Evolutionary conservation across 2,329 filamentous ascomycete species (phyloP).

Genomic region (Fusarium oligoseptatum): DNA sequence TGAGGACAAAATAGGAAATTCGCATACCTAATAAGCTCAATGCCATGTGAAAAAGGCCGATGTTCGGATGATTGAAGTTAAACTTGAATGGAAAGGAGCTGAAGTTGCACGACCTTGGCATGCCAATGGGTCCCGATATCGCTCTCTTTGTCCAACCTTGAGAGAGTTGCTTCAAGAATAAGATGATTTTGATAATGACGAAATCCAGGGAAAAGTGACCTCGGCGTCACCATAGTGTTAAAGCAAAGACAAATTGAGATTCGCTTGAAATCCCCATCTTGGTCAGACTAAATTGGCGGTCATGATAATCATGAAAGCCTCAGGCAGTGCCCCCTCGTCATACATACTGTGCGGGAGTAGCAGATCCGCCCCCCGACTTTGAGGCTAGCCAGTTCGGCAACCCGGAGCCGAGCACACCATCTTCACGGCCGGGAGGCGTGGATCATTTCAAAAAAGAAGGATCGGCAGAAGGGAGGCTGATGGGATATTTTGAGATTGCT

Average conservation of each 20-base stretch:
- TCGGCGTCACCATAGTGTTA: not conserved
- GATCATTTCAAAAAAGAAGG: slow-evolving; percentile 5
- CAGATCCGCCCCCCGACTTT: not conserved
- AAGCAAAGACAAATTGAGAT: not conserved
- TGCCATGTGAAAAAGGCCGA: not conserved
- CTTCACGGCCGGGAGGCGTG: not conserved
- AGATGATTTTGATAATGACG: not conserved
- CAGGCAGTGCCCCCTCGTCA: slow-evolving; percentile 5
- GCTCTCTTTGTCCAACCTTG: not conserved
- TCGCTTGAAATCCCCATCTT: not conserved
- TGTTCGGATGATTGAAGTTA: not conserved
- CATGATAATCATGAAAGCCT: not conserved
- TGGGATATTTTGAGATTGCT: slow-evolving; percentile 13
- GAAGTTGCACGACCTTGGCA: not conserved
- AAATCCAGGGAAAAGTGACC: not conserved
- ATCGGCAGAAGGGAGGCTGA: slow-evolving; percentile 6
- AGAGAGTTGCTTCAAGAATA: too few relatives aligned
- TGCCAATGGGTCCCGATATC: not conserved
- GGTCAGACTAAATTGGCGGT: not conserved
- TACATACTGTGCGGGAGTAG: not conserved
- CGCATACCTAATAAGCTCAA: not conserved
- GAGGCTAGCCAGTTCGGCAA: slow-evolving; percentile 19
- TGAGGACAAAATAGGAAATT: not conserved
- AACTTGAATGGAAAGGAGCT: not conserved
- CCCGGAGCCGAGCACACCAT: slow-evolving; percentile 33